A percentile compares a stretch with the other conserved stretches of the same genome.
Conservation (phyloP, 2,329 filamentous ascomycete species). For the Torrubiella hemipterigena region DNA sequence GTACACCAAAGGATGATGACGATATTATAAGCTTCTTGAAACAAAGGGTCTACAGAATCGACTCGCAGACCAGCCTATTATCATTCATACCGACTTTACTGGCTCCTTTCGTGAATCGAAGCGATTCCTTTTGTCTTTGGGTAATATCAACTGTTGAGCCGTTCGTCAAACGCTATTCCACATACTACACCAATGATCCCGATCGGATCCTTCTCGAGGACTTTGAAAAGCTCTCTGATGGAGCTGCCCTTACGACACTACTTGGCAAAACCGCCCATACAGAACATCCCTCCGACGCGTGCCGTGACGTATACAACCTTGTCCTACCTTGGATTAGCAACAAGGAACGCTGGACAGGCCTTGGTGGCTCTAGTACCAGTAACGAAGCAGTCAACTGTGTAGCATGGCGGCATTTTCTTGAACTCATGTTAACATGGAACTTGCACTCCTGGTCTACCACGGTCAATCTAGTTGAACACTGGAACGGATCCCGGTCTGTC, state of each 20-base stretch:
- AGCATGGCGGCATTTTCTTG: constrained; percentile 58
- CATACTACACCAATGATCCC: constrained; percentile 49
- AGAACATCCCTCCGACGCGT: constrained; percentile 33
- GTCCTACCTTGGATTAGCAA: constrained; percentile 66
- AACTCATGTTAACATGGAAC: constrained; percentile 54
- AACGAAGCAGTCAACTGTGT: constrained; percentile 30
- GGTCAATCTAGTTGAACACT: constrained; percentile 53
- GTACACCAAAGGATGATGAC: constrained; percentile 31
- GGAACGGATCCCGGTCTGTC: constrained; percentile 61
- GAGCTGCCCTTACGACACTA: constrained; percentile 46
- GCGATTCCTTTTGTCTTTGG: constrained; percentile 53
- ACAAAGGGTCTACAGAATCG: constrained; percentile 55
- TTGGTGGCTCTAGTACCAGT: no score
- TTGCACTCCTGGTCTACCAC: constrained; percentile 48
- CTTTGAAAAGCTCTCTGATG: constrained; percentile 51
- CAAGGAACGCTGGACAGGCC: constrained; percentile 47
- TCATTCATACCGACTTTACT: constrained; percentile 56
- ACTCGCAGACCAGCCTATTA: constrained; percentile 60
- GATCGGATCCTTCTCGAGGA: constrained; percentile 42
- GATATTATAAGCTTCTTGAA: constrained; percentile 50
- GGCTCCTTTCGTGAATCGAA: constrained; percentile 52
- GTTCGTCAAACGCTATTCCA: constrained; percentile 53
- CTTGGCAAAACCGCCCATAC: constrained; percentile 41
- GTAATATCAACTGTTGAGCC: constrained; percentile 58
- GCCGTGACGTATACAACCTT: constrained; percentile 56